Evolutionary conservation across 2,329 filamentous ascomycete genomes (phyloP), one percentile per base, ranked within the genome.

Genomic region (Arthroderma sp.): DNA sequence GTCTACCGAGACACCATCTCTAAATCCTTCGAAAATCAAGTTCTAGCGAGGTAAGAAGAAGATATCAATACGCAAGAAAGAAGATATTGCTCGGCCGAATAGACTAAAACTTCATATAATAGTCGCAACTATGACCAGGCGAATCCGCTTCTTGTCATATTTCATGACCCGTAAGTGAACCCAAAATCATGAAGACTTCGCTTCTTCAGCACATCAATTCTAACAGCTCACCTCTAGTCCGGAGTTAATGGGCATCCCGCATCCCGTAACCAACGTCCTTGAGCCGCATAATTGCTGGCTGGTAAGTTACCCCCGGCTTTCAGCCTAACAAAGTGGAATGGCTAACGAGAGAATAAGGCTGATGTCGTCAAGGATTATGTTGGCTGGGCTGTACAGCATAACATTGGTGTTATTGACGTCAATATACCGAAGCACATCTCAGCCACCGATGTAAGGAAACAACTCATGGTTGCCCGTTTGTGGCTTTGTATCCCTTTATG

Each of bases 221-320:
- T 44, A 49, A 42, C 50, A 54, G 47, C 52, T 44, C 36, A n/a
- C 46, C 32, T 50, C 38, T 47, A 82, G 81, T n/a, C 83, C 83
- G 4, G 79, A 84, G 53, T 61, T 88, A 7, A 68, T 81, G 49
- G 81, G 76, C 5, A 73, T 82, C 49, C 74, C 80, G 7, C 75
- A 86, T 60, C 70, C 74, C 1, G 63, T 81, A n/a, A 83, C 85
- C 43, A 83, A 83, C 44, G 77, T 73, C 32, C 64, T 93, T 4
- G 83, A 91, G 52, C 67, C 83, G 1, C 87, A 95, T 56, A 94
- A 95, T 57, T 78, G 83, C 4, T 94, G 84, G 77, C 71, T 95
- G 56, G 88, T 94, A 72, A 65, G 84, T 72, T 7, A 50, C 50
- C 40, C 52, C 48, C 50, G 36, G 38, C 47, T 49, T 28, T 49